These are phyloP conservation scores for Macadamia tetraphylla DNA, from an alignment of 164 flowering plant genomes.

Conservation along the genomic window DNA sequence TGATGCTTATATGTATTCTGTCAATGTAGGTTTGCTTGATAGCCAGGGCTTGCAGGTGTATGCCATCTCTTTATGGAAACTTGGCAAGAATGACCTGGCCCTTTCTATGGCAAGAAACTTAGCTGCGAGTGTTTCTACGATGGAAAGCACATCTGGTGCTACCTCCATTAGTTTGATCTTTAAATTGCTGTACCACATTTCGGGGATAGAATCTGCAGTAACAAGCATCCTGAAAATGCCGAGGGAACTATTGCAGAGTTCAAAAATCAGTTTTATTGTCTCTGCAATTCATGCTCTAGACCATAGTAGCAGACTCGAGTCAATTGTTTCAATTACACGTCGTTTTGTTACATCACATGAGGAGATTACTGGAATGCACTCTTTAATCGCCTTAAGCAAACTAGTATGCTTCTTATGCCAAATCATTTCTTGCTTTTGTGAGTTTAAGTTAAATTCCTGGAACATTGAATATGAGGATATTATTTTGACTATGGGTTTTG, in stretches of 20 bases:
- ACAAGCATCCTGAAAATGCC: conserved; percentile 68
- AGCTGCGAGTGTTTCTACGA: conserved; percentile 37
- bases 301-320: conserved; percentile 40
- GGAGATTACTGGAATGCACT: conserved; percentile 59
- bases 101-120: conserved; percentile 51
- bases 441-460: background rate
- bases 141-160: conserved; percentile 39
- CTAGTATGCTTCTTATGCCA: conserved; percentile 40
- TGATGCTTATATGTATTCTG: conserved; percentile 6
- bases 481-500: conserved; percentile 13
- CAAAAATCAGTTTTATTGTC: conserved; percentile 58
- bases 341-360: conserved; percentile 37
- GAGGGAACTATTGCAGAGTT: conserved; percentile 46
- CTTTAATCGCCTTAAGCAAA: conserved; percentile 59
- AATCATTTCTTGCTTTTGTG: background rate
- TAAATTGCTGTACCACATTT: conserved; percentile 57
- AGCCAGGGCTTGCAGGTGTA: conserved; percentile 60
- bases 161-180: conserved; percentile 54
- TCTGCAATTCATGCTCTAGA: conserved; percentile 69
- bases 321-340: conserved; percentile 50
- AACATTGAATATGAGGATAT: background rate
- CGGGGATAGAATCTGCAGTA: conserved; percentile 58
- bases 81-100: conserved; percentile 61
- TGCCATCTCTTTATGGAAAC: conserved; percentile 69
- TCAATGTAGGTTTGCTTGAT: conserved; percentile 61